Evolutionary conservation across 177 flowering plant species (phyloP), one percentile per base, ranked within the genome.

Genomic region (Vitis hybrid): DNA sequence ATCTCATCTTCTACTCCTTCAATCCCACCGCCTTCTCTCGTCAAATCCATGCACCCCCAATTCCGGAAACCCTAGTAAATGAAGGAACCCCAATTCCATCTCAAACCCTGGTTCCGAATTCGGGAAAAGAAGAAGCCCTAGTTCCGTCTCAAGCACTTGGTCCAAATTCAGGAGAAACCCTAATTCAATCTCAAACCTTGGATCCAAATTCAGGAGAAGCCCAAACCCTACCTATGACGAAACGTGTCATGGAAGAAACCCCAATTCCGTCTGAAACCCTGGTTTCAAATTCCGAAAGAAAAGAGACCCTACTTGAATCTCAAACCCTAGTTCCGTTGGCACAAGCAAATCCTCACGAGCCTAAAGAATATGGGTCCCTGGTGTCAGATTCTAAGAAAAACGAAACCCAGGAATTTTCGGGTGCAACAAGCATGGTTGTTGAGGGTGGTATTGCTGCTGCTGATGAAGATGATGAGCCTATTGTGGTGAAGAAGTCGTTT

Each of bases 1-100:
- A 93, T 71, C 87, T 91, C 16, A 56, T 93, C 64, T 91, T 72
- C 74, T 91, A 76, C 77, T 67, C 92, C 56, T 61, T 67, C 21
- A 67, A 75, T 63, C 81, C 84, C 11, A 62, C 52, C 6, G 78
- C 65, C 3, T 75, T 76, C 27, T 16, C 67, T 14, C 21, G 65
- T 19, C 65, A 72, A 50, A 50, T 58, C 63, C 62, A 40, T 35
- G 54, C 32, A 2, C 24, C 54, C 65, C 56, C 50, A 24, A 48
- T 11, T 40, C 62, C 49, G 19, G 11, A 52, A 18, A 18, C 2
- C 19, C 27, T 35, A 6, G 46, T 5, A 35, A 11, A 12, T 3
- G 16, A 55, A 27, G 56, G 14, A 21, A 60, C 51, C 32, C 19
- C 51, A 49, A 35, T 12, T 30, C 19, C 8, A 60, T 52, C 11